Conservation (phyloP, 108 stramenopile species). For the Cyclotella sp. region DNA sequence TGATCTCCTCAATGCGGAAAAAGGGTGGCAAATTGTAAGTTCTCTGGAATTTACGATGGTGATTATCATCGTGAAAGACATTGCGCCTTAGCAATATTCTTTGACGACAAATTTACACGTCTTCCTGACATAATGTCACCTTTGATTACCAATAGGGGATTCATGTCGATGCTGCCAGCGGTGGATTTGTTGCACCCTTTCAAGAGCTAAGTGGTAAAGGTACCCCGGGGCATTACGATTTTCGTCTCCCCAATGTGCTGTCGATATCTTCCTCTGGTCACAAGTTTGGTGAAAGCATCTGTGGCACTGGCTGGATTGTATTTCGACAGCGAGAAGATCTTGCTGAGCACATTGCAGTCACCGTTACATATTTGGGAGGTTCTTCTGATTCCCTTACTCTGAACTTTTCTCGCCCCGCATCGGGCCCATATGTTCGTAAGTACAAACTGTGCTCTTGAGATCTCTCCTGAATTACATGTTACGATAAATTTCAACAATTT, state of each 20-base stretch:
- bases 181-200: constrained; percentile 68
- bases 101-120: too few species aligned
- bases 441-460: background rate
- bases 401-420: constrained; percentile 59
- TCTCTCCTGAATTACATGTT: background rate
- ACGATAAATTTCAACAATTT: background rate
- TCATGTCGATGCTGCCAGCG: constrained; percentile 59
- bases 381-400: constrained; percentile 54
- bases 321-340: constrained; percentile 59
- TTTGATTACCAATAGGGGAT: background rate
- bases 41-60: background rate
- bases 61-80: too few species aligned
- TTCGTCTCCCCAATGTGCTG: constrained; percentile 58
- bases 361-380: constrained; percentile 63
- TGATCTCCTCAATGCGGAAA: constrained; percentile 44
- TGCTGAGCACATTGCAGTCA: constrained; percentile 55
- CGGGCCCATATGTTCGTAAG: constrained; percentile 50
- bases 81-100: too few species aligned
- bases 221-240: constrained; percentile 53
- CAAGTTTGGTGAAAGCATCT: constrained; percentile 65
- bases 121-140: background rate
- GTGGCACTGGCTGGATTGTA: constrained; percentile 66
- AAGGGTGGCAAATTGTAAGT: constrained; percentile 59
- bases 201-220: constrained; percentile 36
- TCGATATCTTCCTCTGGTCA: constrained; percentile 62